Evolutionary conservation across 257 asterid species (phyloP).

Genomic region (Solanum sitiens): DNA sequence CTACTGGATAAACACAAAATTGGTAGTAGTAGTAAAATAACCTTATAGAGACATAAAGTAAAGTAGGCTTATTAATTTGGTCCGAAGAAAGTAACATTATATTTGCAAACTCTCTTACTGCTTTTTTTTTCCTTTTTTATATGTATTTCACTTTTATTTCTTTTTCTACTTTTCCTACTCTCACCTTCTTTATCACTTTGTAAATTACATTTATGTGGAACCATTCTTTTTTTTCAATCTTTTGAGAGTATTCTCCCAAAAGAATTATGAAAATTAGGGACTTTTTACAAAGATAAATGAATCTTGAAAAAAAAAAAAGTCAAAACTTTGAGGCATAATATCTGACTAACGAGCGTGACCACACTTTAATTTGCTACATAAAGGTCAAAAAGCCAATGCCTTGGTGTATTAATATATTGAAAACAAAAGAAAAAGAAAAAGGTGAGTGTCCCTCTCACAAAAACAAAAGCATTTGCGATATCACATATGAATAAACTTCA

Average conservation of each 20-base stretch:
- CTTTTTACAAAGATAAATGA: background rate
- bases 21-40: background rate
- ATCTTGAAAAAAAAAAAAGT: slow-evolving; percentile 17
- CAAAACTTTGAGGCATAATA: slow-evolving; percentile 16
- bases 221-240: background rate
- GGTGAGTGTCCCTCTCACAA: background rate
- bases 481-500: no score
- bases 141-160: slow-evolving; percentile 5
- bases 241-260: background rate
- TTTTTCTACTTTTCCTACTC: background rate
- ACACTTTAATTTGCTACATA: background rate
- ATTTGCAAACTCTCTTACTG: background rate
- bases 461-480: background rate
- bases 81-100: background rate
- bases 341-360: slow-evolving; percentile 16
- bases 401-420: background rate
- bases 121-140: background rate
- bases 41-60: background rate
- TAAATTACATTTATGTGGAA: background rate
- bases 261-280: background rate
- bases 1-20: background rate
- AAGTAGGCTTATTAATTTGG: background rate
- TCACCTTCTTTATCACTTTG: slow-evolving; percentile 3
- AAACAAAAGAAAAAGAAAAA: background rate
- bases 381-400: background rate